Evolutionary conservation across 805 yeast genomes (phyloP).

Genomic region (Cyberlindnera mississippiensis): DNA sequence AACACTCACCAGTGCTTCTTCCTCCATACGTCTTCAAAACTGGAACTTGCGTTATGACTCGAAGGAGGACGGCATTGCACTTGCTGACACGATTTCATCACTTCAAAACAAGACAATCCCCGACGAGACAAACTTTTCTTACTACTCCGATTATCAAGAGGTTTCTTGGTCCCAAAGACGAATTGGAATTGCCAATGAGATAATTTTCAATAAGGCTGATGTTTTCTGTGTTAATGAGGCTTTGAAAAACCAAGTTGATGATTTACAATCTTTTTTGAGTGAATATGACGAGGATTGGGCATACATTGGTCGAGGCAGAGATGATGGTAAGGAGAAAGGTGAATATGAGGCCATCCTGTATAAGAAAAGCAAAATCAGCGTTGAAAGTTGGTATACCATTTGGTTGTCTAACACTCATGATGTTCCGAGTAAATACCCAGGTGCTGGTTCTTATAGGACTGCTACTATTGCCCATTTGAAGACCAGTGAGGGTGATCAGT

Average conservation of each 20-base stretch:
- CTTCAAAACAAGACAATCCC: conserved; percentile 6
- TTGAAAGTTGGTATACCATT: conserved; percentile 34
- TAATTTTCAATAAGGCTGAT: conserved; percentile 32
- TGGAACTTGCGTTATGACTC: conserved; percentile 22
- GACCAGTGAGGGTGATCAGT: conserved; percentile 18
- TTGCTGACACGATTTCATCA: conserved; percentile 6
- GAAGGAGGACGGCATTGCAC: conserved; percentile 10
- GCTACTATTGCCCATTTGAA: conserved; percentile 35
- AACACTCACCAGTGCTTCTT: not conserved
- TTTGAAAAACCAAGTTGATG: conserved; percentile 35
- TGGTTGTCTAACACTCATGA: conserved; percentile 42
- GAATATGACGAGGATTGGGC: conserved; percentile 21
- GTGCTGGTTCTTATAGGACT: conserved; percentile 38
- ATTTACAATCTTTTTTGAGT: conserved; percentile 29
- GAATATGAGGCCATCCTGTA: conserved; percentile 42
- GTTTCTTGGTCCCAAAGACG: conserved; percentile 34
- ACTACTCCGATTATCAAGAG: conserved; percentile 28
- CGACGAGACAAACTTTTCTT: conserved; percentile 14
- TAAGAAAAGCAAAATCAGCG: conserved; percentile 28
- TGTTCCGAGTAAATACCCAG: conserved; percentile 36
- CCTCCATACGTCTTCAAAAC: conserved; percentile 4
- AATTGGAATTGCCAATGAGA: conserved; percentile 33
- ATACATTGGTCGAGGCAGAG: conserved; percentile 44
- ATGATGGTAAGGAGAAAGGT: conserved; percentile 38
- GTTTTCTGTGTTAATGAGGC: conserved; percentile 38